Conservation (phyloP, 2,329 filamentous ascomycete species). For the Hymenoscyphus occultus region DNA sequence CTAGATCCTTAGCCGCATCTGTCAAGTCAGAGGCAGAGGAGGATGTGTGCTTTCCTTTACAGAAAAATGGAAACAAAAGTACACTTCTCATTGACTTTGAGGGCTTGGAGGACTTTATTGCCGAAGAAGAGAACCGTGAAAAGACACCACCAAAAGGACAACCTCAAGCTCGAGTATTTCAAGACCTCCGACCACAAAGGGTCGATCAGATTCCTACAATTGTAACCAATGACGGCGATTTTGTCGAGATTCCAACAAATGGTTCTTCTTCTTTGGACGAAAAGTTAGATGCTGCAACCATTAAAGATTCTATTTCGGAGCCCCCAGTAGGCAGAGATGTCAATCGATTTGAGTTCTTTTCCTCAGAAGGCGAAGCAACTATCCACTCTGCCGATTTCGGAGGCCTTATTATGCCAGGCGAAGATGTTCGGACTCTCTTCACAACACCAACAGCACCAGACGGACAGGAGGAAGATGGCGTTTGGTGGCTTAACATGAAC, state of each 20-base stretch:
- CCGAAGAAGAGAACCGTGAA: slow-evolving; percentile 54
- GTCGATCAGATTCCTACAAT: slow-evolving; percentile 16
- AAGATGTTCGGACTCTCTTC: slow-evolving; percentile 87
- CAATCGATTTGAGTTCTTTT: slow-evolving; percentile 95
- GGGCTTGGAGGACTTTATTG: slow-evolving; percentile 88
- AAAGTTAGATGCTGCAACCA: slow-evolving; percentile 37
- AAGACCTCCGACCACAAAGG: slow-evolving; percentile 33
- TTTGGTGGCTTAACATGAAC: slow-evolving; percentile 98
- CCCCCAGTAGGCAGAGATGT: slow-evolving; percentile 50
- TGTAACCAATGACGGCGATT: slow-evolving; percentile 53
- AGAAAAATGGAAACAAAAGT: slow-evolving; percentile 65
- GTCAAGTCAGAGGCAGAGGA: slow-evolving; percentile 71
- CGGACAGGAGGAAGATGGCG: slow-evolving; percentile 65
- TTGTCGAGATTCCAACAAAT: slow-evolving; percentile 50
- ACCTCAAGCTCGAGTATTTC: slow-evolving; percentile 33
- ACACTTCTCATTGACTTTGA: slow-evolving; percentile 88
- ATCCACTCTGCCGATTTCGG: slow-evolving; percentile 88
- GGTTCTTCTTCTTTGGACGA: slow-evolving; percentile 47
- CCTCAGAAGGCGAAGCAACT: slow-evolving; percentile 88
- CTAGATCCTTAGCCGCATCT: slow-evolving; percentile 57
- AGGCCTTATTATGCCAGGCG: slow-evolving; percentile 83
- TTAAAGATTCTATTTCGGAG: slow-evolving; percentile 15
- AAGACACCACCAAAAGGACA: slow-evolving; percentile 35
- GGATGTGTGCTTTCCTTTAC: slow-evolving; percentile 83
- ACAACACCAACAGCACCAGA: slow-evolving; percentile 57